These are phyloP conservation scores for Paratrypanosoma confusum DNA, from an alignment of 208 protist genomes.

Conservation along the genomic window DNA sequence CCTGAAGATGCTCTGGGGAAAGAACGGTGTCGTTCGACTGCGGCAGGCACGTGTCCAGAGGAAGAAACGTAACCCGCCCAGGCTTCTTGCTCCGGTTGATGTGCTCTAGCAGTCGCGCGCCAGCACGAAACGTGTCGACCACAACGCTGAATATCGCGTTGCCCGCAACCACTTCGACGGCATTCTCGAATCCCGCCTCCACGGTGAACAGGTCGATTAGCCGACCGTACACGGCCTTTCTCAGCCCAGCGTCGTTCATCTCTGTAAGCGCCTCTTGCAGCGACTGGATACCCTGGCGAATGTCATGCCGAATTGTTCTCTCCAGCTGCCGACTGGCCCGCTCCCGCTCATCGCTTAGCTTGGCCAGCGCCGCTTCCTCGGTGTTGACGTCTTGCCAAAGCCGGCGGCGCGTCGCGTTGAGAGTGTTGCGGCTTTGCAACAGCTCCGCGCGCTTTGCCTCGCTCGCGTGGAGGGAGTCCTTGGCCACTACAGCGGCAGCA, in stretches of 20 bases:
- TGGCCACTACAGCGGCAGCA: too few relatives aligned
- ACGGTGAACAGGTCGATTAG: conserved; percentile 93
- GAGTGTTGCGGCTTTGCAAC: conserved; percentile 31
- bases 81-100: conserved; percentile 83
- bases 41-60: conserved; percentile 89
- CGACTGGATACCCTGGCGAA: conserved; percentile 75
- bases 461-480: conserved; percentile 21
- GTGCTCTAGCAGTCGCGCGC: conserved; percentile 78
- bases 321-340: conserved; percentile 48
- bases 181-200: conserved; percentile 76
- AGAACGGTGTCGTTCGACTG: conserved; percentile 45
- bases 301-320: conserved; percentile 56
- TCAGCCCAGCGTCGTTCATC: conserved; percentile 26
- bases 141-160: conserved; percentile 96
- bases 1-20: too few relatives aligned
- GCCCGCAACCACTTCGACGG: conserved; percentile 92
- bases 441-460: conserved; percentile 19
- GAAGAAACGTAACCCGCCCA: conserved; percentile 96
- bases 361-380: conserved; percentile 50
- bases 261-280: conserved; percentile 70
- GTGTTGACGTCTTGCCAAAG: conserved; percentile 72
- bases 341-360: conserved; percentile 28
- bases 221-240: conserved; percentile 87
- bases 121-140: conserved; percentile 93
- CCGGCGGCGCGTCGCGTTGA: conserved; percentile 62